A percentile compares a stretch with the other conserved stretches of the same genome.
Conservation (phyloP, 306 rosid species). For the Biancaea sappan region DNA sequence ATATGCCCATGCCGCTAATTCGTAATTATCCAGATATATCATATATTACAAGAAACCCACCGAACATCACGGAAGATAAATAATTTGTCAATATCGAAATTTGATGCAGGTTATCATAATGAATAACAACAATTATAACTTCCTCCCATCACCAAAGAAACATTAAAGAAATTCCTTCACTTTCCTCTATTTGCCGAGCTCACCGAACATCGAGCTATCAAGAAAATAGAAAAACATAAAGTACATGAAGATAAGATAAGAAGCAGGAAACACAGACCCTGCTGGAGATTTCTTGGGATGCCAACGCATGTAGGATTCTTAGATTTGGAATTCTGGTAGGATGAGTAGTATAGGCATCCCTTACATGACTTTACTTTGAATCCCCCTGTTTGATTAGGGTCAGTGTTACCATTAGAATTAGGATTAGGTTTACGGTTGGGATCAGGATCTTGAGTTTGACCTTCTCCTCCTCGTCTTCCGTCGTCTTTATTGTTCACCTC, state of each 20-base stretch:
- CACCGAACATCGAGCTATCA: background rate
- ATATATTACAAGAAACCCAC: background rate
- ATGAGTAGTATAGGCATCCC: slow-evolving; percentile 66
- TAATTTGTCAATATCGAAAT: background rate
- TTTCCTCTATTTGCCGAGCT: background rate
- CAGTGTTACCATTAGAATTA: slow-evolving; percentile 18
- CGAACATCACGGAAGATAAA: background rate
- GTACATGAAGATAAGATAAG: background rate
- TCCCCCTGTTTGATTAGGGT: slow-evolving; percentile 20
- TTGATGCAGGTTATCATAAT: background rate
- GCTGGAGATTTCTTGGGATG: slow-evolving; percentile 49
- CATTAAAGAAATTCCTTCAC: background rate
- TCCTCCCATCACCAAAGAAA: background rate
- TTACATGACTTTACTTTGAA: slow-evolving; percentile 60
- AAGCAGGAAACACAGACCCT: slow-evolving; percentile 40
- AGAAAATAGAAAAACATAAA: background rate
- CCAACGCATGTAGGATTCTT: slow-evolving; percentile 65
- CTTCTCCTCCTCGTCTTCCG: slow-evolving; percentile 40
- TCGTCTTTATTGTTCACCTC: slow-evolving; percentile 30
- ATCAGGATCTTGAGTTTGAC: slow-evolving; percentile 24
- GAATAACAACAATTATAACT: background rate
- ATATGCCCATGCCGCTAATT: background rate
- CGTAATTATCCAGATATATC: background rate
- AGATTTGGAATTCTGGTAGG: slow-evolving; percentile 59
- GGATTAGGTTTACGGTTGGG: slow-evolving; percentile 13